phyloP scores from a whole-genome alignment of 257 asterid species.

The Penstemon barbatus region DNA sequence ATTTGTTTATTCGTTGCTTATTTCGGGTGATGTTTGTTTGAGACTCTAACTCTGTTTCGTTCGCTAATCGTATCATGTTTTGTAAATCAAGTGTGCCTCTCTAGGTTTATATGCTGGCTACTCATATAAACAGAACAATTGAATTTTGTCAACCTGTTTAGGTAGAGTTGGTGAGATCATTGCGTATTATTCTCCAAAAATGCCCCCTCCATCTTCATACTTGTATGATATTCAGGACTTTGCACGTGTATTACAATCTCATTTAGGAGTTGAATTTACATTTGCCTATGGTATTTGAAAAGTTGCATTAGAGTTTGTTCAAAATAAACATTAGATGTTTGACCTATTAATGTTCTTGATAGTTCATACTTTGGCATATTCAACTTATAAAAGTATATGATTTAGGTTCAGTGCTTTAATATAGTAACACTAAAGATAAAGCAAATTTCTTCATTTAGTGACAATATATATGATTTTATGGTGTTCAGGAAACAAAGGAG shows the following conservation, averaged over 20 bases:
- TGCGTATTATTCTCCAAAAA: constrained; percentile 17
- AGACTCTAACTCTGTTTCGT: neutral
- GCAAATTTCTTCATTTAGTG: neutral
- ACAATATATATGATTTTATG: neutral
- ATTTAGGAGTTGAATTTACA: constrained; percentile 11
- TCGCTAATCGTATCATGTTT: constrained; percentile 3
- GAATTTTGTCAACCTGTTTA: constrained; percentile 33
- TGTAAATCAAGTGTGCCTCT: neutral
- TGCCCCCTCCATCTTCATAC: constrained; percentile 8
- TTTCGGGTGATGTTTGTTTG: constrained; percentile 7
- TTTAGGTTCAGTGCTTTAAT: neutral
- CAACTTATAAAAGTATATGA: neutral
- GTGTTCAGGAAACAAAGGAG: constrained; percentile 76
- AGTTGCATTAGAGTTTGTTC: neutral
- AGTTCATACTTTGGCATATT: neutral
- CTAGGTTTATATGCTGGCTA: neutral
- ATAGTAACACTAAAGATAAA: too few species aligned
- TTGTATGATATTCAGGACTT: constrained; percentile 3
- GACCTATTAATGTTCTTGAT: neutral
- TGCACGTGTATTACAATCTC: constrained; percentile 11
- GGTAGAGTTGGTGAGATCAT: constrained; percentile 39
- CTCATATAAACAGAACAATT: constrained; percentile 7
- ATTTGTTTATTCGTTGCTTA: constrained; percentile 7
- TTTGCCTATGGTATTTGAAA: neutral
- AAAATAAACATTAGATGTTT: constrained; percentile 3